Evolutionary conservation across 495 filamentous ascomycete species (phyloP).

Genomic region (Lepraria neglecta): DNA sequence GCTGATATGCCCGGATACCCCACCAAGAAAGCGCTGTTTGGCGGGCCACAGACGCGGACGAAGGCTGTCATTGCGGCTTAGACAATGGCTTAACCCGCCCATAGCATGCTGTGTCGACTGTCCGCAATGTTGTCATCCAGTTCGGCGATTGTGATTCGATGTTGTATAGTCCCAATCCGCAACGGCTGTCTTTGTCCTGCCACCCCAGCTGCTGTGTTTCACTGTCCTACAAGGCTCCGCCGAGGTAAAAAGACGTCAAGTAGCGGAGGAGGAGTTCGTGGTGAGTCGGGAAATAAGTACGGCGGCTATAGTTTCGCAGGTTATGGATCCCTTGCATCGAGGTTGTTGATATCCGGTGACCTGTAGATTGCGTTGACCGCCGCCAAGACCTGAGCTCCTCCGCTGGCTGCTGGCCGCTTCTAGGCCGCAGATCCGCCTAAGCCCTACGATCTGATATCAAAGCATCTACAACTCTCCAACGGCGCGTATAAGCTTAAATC

Average conservation of each 20-base stretch:
- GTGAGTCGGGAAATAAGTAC: background rate
- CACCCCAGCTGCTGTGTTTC: slow-evolving; percentile 4
- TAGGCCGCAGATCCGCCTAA: slow-evolving; percentile 17
- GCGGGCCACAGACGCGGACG: slow-evolving; percentile 94
- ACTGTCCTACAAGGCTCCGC: slow-evolving; percentile 1
- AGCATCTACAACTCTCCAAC: background rate
- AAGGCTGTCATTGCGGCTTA: slow-evolving; percentile 68
- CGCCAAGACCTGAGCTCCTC: background rate
- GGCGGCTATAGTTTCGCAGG: background rate
- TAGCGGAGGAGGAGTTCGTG: background rate
- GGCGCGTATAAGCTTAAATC: background rate
- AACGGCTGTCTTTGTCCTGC: background rate
- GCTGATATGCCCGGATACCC: slow-evolving; percentile 98
- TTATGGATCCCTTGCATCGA: background rate
- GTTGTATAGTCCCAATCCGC: background rate
- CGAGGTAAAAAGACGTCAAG: background rate
- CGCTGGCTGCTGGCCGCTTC: slow-evolving; percentile 12
- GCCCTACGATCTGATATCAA: background rate
- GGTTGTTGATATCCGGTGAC: slow-evolving; percentile 6
- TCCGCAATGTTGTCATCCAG: slow-evolving; percentile 14
- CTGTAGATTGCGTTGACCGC: slow-evolving; percentile 13
- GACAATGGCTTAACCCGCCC: slow-evolving; percentile 24
- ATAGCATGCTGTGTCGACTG: slow-evolving; percentile 24
- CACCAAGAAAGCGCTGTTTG: slow-evolving; percentile 93
- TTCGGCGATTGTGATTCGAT: background rate